Base-by-base conservation (phyloP, 495 filamentous ascomycete genomes). In the Podospora anserina region DNA sequence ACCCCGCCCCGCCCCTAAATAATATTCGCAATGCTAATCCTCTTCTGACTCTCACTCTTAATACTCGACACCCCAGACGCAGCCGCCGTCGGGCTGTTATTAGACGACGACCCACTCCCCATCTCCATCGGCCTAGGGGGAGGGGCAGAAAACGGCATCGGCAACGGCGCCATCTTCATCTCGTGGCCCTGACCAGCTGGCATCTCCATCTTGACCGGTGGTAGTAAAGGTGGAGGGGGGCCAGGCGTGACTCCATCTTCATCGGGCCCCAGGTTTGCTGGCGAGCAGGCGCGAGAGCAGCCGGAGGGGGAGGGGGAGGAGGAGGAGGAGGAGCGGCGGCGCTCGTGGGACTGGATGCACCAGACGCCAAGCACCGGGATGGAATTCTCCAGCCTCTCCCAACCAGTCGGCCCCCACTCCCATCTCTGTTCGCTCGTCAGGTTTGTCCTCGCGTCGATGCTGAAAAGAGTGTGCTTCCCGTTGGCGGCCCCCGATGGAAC, bases 11-110 rank as follows among this genome's bases (percentile, higher is more conserved):
- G 23, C 23, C 23, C 19, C 81, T 76, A 88, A 65, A 93, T 92
- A 63, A 93, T 92, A 77, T 90, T 92, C 53, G 90, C 90, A 73
- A 93, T 93, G 69, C 89, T 91, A 78, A 93, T 91, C 68, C 90
- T 84, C 75, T 84, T 82, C 69, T 83, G 81, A 44, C 73, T 81
- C 66, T 77, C 79, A 26, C 73, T 80, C 68, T 77, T 82, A 15
- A 70, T 75, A 23, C 55, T 61, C 34, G 70, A 16, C 34, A 6
- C 70, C 18, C 55, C 55, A 30, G 70, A 16, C 34, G 7, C 70
- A 27, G 74, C 68, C 20, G 74, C 68, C 20, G 72, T 75, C 6
- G 82, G 75, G n/a, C 78, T 76, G 23, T 28, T 56, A 16, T 26
- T 26, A 5, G 55, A 58, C 23, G 71, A 66, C 0, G 58, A 53